Evolutionary conservation across 192 early-diverging fungal species (phyloP).

Genomic region (Endogone sp.): DNA sequence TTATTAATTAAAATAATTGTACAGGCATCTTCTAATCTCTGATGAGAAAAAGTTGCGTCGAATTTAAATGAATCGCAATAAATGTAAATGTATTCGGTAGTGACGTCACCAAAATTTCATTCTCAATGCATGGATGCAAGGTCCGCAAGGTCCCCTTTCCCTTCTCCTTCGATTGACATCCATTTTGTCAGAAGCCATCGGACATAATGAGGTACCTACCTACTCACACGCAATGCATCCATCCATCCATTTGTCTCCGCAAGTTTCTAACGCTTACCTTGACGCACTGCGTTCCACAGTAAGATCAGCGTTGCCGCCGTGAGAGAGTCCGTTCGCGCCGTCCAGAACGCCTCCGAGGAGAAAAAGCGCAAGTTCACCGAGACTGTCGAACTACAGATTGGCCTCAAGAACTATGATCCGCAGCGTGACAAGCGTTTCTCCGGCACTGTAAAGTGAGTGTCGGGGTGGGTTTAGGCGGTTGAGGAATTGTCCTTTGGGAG

Average conservation of each 20-base stretch:
- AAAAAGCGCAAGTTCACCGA: slow-evolving; percentile 95
- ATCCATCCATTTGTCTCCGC: background rate
- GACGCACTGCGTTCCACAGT: slow-evolving; percentile 35
- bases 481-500: too few relatives aligned
- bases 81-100: too few relatives aligned
- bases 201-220: background rate
- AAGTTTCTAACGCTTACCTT: too few relatives aligned
- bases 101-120: too few relatives aligned
- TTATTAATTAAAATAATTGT: too few relatives aligned
- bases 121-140: background rate
- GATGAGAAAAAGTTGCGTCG: too few relatives aligned
- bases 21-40: too few relatives aligned
- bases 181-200: background rate
- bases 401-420: slow-evolving; percentile 99
- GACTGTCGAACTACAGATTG: slow-evolving; percentile 97
- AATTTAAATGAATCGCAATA: too few relatives aligned
- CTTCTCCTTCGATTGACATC: slow-evolving; percentile 1
- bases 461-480: background rate
- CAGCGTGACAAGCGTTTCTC: slow-evolving; percentile 99
- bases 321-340: slow-evolving; percentile 67
- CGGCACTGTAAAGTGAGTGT: slow-evolving; percentile 73
- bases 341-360: slow-evolving; percentile 77
- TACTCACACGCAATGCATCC: background rate
- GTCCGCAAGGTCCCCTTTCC: background rate
- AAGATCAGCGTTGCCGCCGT: slow-evolving; percentile 91